These are phyloP conservation scores for Hymenoscyphus fructigenus DNA, from an alignment of 2,329 filamentous ascomycete genomes.

Conservation along the genomic window DNA sequence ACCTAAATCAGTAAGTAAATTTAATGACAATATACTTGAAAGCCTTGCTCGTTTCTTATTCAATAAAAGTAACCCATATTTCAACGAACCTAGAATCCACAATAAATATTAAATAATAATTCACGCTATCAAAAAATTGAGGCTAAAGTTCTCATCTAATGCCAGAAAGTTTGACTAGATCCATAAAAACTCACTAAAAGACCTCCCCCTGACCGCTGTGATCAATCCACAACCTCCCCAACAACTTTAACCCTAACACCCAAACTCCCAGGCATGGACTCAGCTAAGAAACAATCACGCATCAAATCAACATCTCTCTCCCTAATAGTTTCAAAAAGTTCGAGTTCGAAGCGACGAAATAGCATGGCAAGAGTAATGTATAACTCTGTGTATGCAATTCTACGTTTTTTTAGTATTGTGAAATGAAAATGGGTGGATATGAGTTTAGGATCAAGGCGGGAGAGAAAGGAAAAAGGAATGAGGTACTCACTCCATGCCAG, in stretches of 20 bases:
- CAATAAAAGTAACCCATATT: too few species aligned
- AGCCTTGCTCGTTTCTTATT: too few species aligned
- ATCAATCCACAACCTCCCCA: not conserved
- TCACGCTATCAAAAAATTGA: too few species aligned
- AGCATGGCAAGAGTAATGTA: slow-evolving; percentile 22
- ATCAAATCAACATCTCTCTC: slow-evolving; percentile 23
- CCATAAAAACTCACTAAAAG: too few species aligned
- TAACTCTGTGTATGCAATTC: slow-evolving; percentile 28
- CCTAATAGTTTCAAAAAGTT: slow-evolving; percentile 22
- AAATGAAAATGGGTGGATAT: not conserved
- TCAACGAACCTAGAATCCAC: too few species aligned
- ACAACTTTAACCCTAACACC: slow-evolving; percentile 2
- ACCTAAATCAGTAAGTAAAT: too few species aligned
- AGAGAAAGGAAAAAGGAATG: too few species aligned
- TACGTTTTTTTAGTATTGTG: slow-evolving; percentile 2
- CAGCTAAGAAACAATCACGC: slow-evolving; percentile 21
- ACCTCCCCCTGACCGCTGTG: too few species aligned
- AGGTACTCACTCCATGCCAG: slow-evolving; percentile 24
- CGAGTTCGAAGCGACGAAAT: slow-evolving; percentile 20
- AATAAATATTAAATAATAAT: too few species aligned
- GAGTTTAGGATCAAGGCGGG: not conserved
- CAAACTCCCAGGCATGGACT: not conserved
- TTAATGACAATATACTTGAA: too few species aligned
- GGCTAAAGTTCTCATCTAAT: too few species aligned
- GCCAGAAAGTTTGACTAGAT: too few species aligned